Conservation (phyloP, 1,284 basidiomycete species). For the Hemileia vastatrix region DNA sequence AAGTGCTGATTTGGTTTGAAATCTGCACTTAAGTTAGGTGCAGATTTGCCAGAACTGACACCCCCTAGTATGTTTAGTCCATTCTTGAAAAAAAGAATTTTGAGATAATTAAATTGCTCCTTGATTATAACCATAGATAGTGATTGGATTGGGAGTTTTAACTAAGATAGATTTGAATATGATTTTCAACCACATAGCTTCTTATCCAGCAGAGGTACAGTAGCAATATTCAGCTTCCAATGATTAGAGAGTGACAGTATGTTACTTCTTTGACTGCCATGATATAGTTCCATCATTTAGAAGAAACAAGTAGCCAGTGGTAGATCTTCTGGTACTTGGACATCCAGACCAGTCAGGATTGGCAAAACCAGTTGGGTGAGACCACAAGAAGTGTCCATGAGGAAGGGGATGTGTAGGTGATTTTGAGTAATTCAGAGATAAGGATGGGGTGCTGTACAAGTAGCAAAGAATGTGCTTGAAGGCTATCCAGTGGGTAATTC, state of each 20-base stretch:
- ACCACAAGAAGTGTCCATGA: no score
- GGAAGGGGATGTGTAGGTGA: no score
- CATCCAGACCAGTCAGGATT: conserved; percentile 48
- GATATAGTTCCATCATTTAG: conserved; percentile 41
- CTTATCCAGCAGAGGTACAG: conserved; percentile 48
- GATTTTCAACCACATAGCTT: conserved; percentile 45
- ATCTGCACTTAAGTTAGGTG: no score
- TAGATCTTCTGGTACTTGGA: conserved; percentile 36
- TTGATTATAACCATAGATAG: conserved; percentile 36
- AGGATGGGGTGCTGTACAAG: conserved; percentile 16
- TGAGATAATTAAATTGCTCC: conserved; percentile 30
- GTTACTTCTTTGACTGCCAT: conserved; percentile 47
- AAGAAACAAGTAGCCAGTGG: conserved; percentile 46
- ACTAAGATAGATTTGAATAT: conserved; percentile 34
- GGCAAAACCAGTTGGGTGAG: conserved; percentile 44
- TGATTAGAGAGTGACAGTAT: conserved; percentile 43
- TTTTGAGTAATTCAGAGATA: conserved; percentile 10
- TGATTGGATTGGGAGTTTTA: conserved; percentile 17
- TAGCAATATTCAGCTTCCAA: conserved; percentile 49
- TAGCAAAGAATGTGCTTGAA: conserved; percentile 8
- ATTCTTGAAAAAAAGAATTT: conserved; percentile 28
- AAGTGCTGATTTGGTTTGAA: no score
- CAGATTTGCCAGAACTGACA: no score
- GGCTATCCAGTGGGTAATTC: conserved; percentile 35
- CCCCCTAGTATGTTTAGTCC: no score